Percentiles rank a stretch among this genome's conserved stretches.
Conservation (phyloP, 768 basidiomycete genomes). For the Coprinopsis cinerea region DNA sequence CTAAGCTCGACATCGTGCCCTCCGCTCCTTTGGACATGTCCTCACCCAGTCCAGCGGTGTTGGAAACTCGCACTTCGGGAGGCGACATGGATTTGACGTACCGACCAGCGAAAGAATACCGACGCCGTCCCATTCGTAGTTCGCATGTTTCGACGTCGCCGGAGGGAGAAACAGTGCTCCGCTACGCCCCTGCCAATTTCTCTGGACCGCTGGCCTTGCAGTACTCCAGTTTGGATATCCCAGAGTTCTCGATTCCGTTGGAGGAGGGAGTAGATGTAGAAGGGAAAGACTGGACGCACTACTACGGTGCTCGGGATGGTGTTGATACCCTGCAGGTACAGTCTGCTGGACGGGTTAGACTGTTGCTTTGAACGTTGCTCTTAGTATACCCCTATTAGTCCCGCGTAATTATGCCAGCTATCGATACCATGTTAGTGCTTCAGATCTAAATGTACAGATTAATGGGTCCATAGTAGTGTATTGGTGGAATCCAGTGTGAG, state of each 20-base stretch:
- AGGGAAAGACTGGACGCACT: not conserved
- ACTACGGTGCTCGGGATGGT: no score
- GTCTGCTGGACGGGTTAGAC: no score
- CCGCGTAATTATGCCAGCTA: no score
- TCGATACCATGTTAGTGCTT: no score
- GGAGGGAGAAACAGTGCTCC: not conserved
- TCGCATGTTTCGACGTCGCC: constrained; percentile 20
- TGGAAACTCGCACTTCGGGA: constrained; percentile 37
- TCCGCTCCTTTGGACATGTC: constrained; percentile 14
- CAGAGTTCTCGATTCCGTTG: not conserved
- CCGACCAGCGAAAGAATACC: constrained; percentile 24
- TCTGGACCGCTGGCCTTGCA: not conserved
- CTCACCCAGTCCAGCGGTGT: constrained; percentile 22
- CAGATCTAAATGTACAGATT: no score
- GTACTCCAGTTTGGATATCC: not conserved
- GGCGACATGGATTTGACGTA: constrained; percentile 41
- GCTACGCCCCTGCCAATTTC: not conserved
- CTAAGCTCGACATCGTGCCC: not conserved
- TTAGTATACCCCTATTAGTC: no score
- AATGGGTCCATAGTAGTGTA: no score
- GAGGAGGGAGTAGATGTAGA: not conserved
- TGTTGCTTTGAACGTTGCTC: no score
- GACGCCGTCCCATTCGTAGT: constrained; percentile 34
- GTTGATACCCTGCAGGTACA: no score
- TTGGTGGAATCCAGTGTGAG: no score